phyloP scores from a whole-genome alignment of 495 filamentous ascomycete species.

The Lepraria neglecta region DNA sequence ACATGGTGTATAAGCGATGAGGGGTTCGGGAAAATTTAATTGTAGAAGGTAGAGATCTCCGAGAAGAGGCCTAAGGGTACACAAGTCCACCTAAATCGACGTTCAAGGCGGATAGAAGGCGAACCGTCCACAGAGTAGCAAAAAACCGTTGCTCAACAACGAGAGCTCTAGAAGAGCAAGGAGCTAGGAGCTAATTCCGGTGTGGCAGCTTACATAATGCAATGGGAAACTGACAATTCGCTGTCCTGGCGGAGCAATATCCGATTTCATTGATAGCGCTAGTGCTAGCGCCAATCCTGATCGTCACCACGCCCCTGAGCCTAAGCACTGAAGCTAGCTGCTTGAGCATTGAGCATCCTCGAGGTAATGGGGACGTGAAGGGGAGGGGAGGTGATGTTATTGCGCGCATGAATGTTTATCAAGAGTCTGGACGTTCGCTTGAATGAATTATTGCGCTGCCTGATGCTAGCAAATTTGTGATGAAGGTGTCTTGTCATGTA shows the following conservation, averaged over 20 bases:
- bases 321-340: background rate
- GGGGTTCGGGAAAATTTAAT: background rate
- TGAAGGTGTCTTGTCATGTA: slow-evolving; percentile 5
- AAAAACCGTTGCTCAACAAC: background rate
- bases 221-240: slow-evolving; percentile 11
- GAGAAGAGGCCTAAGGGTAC: background rate
- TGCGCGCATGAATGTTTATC: background rate
- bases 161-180: background rate
- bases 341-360: background rate
- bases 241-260: background rate
- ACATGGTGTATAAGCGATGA: slow-evolving; percentile 7
- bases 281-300: background rate
- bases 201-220: background rate
- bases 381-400: background rate
- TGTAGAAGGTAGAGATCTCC: background rate
- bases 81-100: background rate
- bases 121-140: background rate
- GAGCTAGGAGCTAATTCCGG: slow-evolving; percentile 3
- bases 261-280: background rate
- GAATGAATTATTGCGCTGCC: background rate
- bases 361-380: background rate
- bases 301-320: background rate
- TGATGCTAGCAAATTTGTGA: background rate
- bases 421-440: background rate
- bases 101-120: background rate